These are phyloP conservation scores for Physcomitrellopsis africana DNA, from an alignment of 225 moss, liverwort and hornwort species.

Conservation along the genomic window DNA sequence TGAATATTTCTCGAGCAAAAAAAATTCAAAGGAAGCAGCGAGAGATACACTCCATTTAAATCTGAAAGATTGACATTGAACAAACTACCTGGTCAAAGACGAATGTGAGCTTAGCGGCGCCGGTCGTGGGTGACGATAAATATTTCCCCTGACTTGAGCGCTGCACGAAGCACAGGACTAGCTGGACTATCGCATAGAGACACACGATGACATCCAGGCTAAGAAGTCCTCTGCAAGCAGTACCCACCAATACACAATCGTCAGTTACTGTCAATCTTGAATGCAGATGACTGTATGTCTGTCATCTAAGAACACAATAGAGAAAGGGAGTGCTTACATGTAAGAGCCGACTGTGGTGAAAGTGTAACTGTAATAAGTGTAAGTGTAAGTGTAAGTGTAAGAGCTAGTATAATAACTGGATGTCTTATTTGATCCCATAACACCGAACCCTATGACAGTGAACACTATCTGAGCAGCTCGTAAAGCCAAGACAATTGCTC, in stretches of 20 bases:
- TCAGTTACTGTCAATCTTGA: neutral
- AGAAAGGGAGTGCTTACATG: conserved; percentile 22
- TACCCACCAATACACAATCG: no score
- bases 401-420: neutral
- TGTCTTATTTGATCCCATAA: conserved; percentile 22
- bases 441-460: conserved; percentile 12
- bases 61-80: neutral
- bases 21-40: neutral
- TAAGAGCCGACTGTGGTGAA: conserved; percentile 7
- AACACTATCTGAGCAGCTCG: conserved; percentile 17
- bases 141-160: neutral
- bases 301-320: neutral
- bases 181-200: conserved; percentile 23
- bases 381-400: no score
- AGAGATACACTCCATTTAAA: neutral
- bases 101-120: conserved; percentile 26
- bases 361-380: no score
- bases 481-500: neutral
- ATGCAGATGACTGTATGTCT: neutral
- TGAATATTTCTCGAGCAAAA: neutral
- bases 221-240: conserved; percentile 30
- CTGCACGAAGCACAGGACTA: conserved; percentile 14
- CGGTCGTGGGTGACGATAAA: neutral
- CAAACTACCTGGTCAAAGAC: conserved; percentile 21
- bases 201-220: conserved; percentile 18